Conservation (phyloP, 306 rosid species). For the Senna siamea region DNA sequence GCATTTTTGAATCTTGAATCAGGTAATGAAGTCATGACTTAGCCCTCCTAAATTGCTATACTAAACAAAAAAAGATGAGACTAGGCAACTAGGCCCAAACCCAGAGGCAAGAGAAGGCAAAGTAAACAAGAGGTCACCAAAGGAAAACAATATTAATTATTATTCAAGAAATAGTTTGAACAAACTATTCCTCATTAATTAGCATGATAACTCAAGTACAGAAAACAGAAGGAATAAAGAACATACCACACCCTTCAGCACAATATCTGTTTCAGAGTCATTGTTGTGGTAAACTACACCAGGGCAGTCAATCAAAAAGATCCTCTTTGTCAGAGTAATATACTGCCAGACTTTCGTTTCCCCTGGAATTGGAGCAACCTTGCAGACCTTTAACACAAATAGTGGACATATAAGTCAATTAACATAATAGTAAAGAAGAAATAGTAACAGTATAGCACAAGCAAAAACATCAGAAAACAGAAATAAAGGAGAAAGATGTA, state of each 20-base stretch:
- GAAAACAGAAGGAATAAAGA: conserved; percentile 4
- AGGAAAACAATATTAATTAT: conserved; percentile 17
- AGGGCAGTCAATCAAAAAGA: conserved; percentile 91
- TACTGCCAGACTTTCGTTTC: conserved; percentile 98
- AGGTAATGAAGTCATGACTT: background rate
- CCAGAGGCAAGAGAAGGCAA: background rate
- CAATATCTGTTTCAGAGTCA: conserved; percentile 88
- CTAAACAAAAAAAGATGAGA: background rate
- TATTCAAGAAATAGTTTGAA: background rate
- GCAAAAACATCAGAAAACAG: background rate
- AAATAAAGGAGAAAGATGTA: conserved; percentile 33
- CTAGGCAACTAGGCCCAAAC: background rate
- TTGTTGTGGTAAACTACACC: conserved; percentile 88
- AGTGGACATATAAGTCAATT: conserved; percentile 28
- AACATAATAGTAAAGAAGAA: background rate
- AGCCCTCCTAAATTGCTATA: background rate
- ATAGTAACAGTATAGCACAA: background rate
- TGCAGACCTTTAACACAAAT: conserved; percentile 73
- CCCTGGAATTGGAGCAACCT: conserved; percentile 98
- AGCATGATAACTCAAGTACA: conserved; percentile 2
- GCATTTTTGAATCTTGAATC: background rate
- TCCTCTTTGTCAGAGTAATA: conserved; percentile 94
- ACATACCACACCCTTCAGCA: conserved; percentile 94
- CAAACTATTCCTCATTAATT: conserved; percentile 2
- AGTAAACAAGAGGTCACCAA: background rate